These are phyloP conservation scores for Mortierella sp. DNA, from an alignment of 371 early-diverging fungal genomes.

Conservation along the genomic window DNA sequence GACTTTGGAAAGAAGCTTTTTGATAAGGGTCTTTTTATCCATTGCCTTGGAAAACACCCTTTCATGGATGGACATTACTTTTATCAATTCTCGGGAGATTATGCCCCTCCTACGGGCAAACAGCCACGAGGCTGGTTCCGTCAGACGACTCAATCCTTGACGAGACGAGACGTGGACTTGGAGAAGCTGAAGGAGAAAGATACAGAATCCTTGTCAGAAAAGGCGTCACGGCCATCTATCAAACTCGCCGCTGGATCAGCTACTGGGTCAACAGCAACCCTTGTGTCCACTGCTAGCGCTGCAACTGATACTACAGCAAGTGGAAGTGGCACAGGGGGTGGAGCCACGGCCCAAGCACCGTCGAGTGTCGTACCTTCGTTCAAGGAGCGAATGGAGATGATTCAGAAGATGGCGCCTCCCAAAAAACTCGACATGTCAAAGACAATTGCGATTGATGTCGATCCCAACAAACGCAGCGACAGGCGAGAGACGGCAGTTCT, in stretches of 20 bases:
- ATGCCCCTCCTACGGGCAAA: constrained; percentile 57
- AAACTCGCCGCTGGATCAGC: constrained; percentile 26
- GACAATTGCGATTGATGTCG: constrained; percentile 81
- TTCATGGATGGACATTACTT: constrained; percentile 96
- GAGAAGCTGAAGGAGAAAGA: constrained; percentile 42
- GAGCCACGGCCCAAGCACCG: constrained; percentile 4
- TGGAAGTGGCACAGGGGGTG: constrained; percentile 5
- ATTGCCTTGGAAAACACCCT: constrained; percentile 75
- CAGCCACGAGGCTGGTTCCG: constrained; percentile 47
- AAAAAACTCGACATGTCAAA: constrained; percentile 62
- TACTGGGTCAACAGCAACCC: constrained; percentile 22
- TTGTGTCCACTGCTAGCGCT: constrained; percentile 7
- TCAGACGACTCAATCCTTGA: constrained; percentile 47
- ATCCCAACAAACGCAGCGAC: constrained; percentile 76
- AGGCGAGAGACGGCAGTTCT: constrained; percentile 87
- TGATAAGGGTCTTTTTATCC: constrained; percentile 80
- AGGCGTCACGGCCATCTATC: constrained; percentile 21
- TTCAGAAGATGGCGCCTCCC: constrained; percentile 30
- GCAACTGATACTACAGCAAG: neutral
- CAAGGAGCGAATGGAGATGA: constrained; percentile 40
- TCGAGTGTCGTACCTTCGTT: constrained; percentile 20
- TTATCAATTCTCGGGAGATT: constrained; percentile 80
- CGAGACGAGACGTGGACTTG: constrained; percentile 49
- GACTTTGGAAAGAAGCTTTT: constrained; percentile 84
- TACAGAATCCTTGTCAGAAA: constrained; percentile 21